Evolutionary conservation across 106 monocot genomes (phyloP), one percentile per base, ranked within the genome.

Genomic region (Dendrobium huoshanense): DNA sequence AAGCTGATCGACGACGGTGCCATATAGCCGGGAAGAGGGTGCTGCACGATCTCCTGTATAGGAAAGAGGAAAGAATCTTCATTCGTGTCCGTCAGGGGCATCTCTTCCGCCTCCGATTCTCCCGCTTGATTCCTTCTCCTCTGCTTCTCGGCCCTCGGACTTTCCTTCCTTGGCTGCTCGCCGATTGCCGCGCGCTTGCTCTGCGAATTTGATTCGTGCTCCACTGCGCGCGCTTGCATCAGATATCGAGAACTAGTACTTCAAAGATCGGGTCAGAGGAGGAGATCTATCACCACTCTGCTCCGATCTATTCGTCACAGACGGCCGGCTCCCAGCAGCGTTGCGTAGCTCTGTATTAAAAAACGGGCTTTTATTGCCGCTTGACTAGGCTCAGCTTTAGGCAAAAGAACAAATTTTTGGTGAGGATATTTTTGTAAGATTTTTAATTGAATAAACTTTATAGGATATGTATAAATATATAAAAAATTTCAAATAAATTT

Each of bases 1-100:
- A 98, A 98, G 83, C 87, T 92, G 79, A 98, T 84, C 31, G 87
- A 85, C 5, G 91, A 89, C 4, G 98, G 98, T 0, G 87, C 90
- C 2, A 75, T 87, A 80, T 87, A 98, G 17, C 98, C 98, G 0
- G 95, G 98, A 24, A 98, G 82, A 22, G 98, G 98, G 73, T 81
- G 83, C 80, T 89, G 91, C 48, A 95, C 94, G 77, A 92, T 95
- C 70, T 98, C 95, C 80, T 92, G 91, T 9, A 88, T 81, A 0
- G 89, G 80, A 58, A 98, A 88, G 79, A 75, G 80, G 77, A 58
- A 73, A 3, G 77, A 68, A 11, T 81, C 88, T 41, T 85, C 88
- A 82, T 79, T 84, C 65, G 83, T 58, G 45, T 88, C 91, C 1
- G 87, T 81, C 18, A 75, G 9, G n/a, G 89, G 78, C 86, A 90